These are phyloP conservation scores for Fagopyrum esculentum DNA, from an alignment of 148 eudicot genomes.

Conservation along the genomic window DNA sequence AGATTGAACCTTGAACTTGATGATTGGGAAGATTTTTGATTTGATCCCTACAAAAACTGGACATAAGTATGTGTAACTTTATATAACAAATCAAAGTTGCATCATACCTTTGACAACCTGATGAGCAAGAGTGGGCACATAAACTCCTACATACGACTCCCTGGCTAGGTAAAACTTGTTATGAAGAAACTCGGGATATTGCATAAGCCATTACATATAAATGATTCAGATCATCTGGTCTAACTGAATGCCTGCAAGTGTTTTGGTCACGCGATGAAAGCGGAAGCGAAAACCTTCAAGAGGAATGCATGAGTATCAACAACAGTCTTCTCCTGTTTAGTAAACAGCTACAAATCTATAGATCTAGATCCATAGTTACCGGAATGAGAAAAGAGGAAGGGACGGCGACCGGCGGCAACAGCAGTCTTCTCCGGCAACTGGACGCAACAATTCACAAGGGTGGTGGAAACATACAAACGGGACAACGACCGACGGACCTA, in stretches of 20 bases:
- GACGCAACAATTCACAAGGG: too few species aligned
- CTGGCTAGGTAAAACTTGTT: slow-evolving; percentile 41
- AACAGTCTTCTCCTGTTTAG: slow-evolving; percentile 24
- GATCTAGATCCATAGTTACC: too few species aligned
- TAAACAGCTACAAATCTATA: slow-evolving; percentile 1
- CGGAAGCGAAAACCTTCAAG: slow-evolving; percentile 19
- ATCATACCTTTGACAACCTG: slow-evolving; percentile 34
- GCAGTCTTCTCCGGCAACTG: too few species aligned
- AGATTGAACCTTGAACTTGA: slow-evolving; percentile 42
- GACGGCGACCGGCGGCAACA: too few species aligned
- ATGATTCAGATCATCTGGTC: too few species aligned
- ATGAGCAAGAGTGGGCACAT: slow-evolving; percentile 48
- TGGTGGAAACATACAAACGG: too few species aligned
- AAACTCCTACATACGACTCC: slow-evolving; percentile 48
- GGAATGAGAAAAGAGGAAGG: too few species aligned
- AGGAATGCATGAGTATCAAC: slow-evolving; percentile 27
- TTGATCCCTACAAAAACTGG: slow-evolving; percentile 28
- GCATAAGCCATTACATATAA: slow-evolving; percentile 32
- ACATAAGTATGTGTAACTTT: not conserved
- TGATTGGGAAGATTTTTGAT: slow-evolving; percentile 25
- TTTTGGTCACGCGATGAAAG: too few species aligned
- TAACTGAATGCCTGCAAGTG: not conserved
- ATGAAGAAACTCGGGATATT: slow-evolving; percentile 29
- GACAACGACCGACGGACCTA: too few species aligned
- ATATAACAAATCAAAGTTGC: not conserved